Evolutionary conservation across 257 asterid species (phyloP).

Genomic region (Rehmannia glutinosa): DNA sequence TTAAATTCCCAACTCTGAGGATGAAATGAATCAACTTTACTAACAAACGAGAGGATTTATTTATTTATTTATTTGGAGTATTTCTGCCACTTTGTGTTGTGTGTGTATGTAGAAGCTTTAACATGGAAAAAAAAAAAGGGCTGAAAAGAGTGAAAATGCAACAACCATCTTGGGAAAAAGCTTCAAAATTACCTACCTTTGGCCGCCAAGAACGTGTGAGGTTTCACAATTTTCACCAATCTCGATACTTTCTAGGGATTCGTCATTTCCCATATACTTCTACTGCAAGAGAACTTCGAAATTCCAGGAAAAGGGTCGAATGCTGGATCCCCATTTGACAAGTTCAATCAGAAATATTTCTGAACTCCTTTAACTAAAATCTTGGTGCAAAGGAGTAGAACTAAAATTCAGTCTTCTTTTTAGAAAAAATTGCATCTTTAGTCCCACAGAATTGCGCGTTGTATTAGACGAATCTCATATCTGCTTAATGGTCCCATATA

Average conservation of each 20-base stretch:
- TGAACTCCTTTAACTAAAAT: not conserved
- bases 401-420: not conserved
- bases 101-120: not conserved
- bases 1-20: not conserved
- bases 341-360: not conserved
- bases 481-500: too few species aligned
- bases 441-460: too few species aligned
- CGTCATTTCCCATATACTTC: not conserved
- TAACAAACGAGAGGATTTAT: not conserved
- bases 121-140: constrained; percentile 8
- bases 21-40: not conserved
- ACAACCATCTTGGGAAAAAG: constrained; percentile 10
- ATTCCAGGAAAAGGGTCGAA: not conserved
- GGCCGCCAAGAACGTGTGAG: constrained; percentile 29
- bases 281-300: not conserved
- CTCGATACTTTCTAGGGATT: not conserved
- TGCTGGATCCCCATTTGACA: not conserved
- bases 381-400: not conserved
- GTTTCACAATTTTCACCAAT: constrained; percentile 23
- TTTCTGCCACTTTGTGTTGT: not conserved
- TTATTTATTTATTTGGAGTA: not conserved
- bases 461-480: too few species aligned
- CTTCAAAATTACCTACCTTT: not conserved
- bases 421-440: too few species aligned
- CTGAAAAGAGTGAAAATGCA: constrained; percentile 34